Percentiles rank a stretch among this genome's conserved stretches.
Conservation (phyloP, 139 green algal species). For the Tetraselmis chui region DNA sequence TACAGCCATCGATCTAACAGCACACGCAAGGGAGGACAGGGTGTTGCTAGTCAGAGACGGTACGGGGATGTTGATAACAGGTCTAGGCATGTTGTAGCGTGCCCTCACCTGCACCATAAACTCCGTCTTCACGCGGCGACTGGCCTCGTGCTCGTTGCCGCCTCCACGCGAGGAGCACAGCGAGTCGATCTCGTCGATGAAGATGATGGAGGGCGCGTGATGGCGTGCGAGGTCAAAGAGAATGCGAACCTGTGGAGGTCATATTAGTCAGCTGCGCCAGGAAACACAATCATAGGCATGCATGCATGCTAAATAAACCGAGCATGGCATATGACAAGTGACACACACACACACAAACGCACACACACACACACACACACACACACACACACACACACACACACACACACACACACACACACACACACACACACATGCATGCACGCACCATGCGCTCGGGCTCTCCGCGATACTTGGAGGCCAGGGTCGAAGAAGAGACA, state of each 20-base stretch:
- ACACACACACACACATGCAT: neutral
- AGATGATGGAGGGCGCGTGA: conserved; percentile 65
- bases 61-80: too few species aligned
- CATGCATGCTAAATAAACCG: neutral
- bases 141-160: conserved; percentile 82
- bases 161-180: conserved; percentile 72
- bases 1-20: neutral
- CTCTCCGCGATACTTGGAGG: conserved; percentile 79
- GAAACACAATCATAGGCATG: too few species aligned
- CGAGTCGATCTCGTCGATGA: conserved; percentile 39
- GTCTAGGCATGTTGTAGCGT: neutral
- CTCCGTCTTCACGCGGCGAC: conserved; percentile 85
- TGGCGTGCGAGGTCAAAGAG: conserved; percentile 81
- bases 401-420: neutral
- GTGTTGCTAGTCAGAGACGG: neutral
- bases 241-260: conserved; percentile 47
- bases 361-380: too few species aligned
- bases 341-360: too few species aligned
- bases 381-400: too few species aligned
- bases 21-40: conserved; percentile 39
- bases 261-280: neutral
- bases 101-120: conserved; percentile 77
- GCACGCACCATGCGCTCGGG: conserved; percentile 64
- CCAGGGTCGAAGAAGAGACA: conserved; percentile 34
- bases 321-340: neutral